phyloP scores from a whole-genome alignment of 805 yeast genomes.

The Yarrowia porcina region DNA sequence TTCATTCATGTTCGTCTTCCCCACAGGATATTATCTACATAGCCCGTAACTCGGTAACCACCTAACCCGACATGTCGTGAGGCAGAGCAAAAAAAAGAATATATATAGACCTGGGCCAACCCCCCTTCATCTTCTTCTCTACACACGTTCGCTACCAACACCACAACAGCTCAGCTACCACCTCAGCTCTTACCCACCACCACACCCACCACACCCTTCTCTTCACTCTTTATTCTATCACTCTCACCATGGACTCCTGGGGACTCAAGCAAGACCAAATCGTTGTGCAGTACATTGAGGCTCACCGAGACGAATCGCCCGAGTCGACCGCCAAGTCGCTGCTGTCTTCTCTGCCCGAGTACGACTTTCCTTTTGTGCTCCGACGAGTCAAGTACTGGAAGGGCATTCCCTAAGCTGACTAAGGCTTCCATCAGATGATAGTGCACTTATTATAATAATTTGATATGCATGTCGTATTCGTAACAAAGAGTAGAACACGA shows the following conservation, averaged over 20 bases:
- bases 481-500: too few species aligned
- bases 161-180: too few species aligned
- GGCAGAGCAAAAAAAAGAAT: neutral
- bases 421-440: too few species aligned
- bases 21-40: too few species aligned
- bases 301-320: neutral
- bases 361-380: neutral
- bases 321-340: neutral
- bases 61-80: too few species aligned
- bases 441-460: too few species aligned
- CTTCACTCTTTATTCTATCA: neutral
- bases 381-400: neutral
- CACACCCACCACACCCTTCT: neutral
- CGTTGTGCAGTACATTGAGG: neutral
- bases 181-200: neutral
- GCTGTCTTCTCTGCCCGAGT: neutral
- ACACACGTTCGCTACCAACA: too few species aligned
- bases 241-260: neutral
- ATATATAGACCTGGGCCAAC: too few species aligned
- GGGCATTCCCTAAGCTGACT: neutral
- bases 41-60: too few species aligned
- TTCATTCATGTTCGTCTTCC: too few species aligned
- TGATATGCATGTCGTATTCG: too few species aligned
- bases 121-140: too few species aligned
- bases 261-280: neutral